Base-by-base conservation (phyloP, 495 filamentous ascomycete species). In the Geoglossum glabrum region DNA sequence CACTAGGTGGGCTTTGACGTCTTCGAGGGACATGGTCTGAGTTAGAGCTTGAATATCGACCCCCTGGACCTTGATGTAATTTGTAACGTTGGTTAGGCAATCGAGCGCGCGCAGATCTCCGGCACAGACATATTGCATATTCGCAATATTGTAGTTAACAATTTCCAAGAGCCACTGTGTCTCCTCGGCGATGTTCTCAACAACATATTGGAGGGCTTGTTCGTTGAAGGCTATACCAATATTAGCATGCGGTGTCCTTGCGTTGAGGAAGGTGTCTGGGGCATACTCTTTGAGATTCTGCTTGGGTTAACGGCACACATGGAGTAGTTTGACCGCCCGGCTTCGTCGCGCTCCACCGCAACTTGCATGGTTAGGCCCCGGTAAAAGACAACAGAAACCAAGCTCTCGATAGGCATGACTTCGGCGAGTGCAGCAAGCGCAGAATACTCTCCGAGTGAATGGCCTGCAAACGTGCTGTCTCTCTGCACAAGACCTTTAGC, bases 241-340 rank as follows among this genome's bases (percentile, higher is more conserved):
- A 27, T 55, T 55, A 55, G 54, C 36, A 19, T 34, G 15, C 7
- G 7, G 10, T 36, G 1, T 11, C 1, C 23, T 23, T 34, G 17
- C 33, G 43, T 50, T 21, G 2, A 10, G 36, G 46, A 25, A 30
- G 17, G 5, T 54, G 26, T 1, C 9, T 58, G 5, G 30, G n/a
- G 36, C 57, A 5, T 52, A 59, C 57, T 96, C 75, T 92, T 94
- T 60, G 84, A 90, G 69, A 99, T 92, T 61, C 92, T 80, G 73
- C 87, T 92, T 43, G 92, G 92, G 71, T 99, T 99, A 72, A 97
- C 90, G 56, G 92, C 92, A 67, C 89, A 93, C 92, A 99, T 99
- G 54, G 84, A 85, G 74, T 99, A 99, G 73, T 95, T 97, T 55
- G 87, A 94, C 46, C 92, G 85, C 55, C 92, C 92, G 59, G 79